Evolutionary conservation across 2,329 filamentous ascomycete species (phyloP).

Genomic region (Drechslera avenae): DNA sequence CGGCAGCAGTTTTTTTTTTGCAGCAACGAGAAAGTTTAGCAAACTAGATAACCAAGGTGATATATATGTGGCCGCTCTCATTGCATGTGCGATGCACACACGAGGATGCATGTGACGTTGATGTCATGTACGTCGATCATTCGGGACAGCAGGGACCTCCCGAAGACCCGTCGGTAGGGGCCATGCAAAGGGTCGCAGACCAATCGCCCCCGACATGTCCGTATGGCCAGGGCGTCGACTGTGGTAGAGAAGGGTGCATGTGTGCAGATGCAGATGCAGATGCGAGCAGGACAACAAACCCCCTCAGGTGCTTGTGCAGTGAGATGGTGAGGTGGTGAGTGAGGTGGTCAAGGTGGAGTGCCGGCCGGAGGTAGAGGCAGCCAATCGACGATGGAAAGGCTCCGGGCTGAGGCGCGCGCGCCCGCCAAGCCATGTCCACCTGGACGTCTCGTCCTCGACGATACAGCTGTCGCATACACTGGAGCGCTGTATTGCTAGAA

Average conservation of each 20-base stretch:
- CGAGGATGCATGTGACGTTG: background rate
- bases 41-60: background rate
- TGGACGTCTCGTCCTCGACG: constrained; percentile 5
- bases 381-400: constrained; percentile 7
- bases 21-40: background rate
- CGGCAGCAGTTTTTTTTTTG: no score
- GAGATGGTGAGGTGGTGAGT: background rate
- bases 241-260: background rate
- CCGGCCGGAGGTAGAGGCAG: constrained; percentile 2
- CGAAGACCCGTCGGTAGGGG: background rate
- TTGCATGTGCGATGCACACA: background rate
- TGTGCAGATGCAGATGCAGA: background rate
- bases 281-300: no score
- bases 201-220: no score
- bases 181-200: background rate
- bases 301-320: background rate
- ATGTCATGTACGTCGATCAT: constrained; percentile 7
- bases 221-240: background rate
- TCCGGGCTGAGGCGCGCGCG: constrained; percentile 9
- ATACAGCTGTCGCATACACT: constrained; percentile 10
- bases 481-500: background rate
- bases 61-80: background rate
- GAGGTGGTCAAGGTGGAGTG: no score
- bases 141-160: background rate
- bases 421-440: constrained; percentile 14